Evolutionary conservation across 306 rosid genomes (phyloP), one percentile per base, ranked within the genome.

Genomic region (Casuarina glauca): DNA sequence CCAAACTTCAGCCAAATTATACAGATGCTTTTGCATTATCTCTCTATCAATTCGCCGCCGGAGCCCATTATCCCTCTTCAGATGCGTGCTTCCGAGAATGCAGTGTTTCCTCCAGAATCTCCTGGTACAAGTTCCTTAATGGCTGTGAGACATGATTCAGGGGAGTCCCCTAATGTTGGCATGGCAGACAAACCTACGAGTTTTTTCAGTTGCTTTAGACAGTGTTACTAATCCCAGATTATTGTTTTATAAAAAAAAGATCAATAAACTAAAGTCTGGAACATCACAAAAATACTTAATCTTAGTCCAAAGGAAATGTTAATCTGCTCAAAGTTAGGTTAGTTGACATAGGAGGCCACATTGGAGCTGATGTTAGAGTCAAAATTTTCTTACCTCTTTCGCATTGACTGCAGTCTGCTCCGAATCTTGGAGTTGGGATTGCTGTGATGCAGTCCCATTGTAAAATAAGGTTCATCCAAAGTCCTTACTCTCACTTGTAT

Each of bases 51-150:
- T 76, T 84, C 91, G 6, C 89, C 89, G 0, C 78, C 80, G 3
- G 84, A 84, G 81, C 89, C 93, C 0, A 50, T 87, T 13, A 60
- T 83, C 81, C 91, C 89, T 4, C 76, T 71, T 44, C 88, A 85
- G 57, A 89, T 89, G 20, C 76, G 61, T 73, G 79, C 82, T 9
- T 88, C 98, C 0, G 94, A 89, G 74, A 94, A 94, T 58, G 82
- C 87, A 20, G 91, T 94, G 26, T 74, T 94, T 71, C 91, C 98
- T 17, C 98, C 98, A 0, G 98, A 90, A 69, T 94, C 98, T 36
- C 98, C 98, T 0, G 97, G 98, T 16, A 94, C 98, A 55, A 92
- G 97, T 82, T 91, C 94, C 39, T 76, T 94, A 77, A 94, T 94
- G 96, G 78, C 82, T 17, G 35, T 76, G 46, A 89, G 90, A 83